phyloP scores from a whole-genome alignment of 371 early-diverging fungal genomes.

The Mortierella sp. region DNA sequence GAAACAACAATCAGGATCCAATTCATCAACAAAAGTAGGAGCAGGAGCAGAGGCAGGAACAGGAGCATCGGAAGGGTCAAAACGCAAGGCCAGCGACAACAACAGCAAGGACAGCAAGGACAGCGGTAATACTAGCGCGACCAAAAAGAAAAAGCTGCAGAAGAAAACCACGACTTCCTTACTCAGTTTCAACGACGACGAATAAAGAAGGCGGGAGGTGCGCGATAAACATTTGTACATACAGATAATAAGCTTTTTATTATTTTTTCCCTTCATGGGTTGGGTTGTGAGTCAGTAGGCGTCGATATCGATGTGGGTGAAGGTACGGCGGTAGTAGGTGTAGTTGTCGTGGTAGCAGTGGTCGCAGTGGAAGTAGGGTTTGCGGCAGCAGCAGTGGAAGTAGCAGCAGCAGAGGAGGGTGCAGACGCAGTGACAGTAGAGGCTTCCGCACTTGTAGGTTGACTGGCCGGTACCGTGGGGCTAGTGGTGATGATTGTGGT shows the following conservation, averaged over 20 bases:
- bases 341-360: neutral
- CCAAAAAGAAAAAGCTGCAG: slow-evolving; percentile 56
- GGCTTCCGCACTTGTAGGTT: neutral
- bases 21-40: neutral
- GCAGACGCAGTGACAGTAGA: neutral
- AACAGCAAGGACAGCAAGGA: neutral
- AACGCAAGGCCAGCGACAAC: slow-evolving; percentile 2
- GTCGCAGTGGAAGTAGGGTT: neutral
- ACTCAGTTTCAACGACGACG: slow-evolving; percentile 50
- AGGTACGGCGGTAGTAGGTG: neutral
- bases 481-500: neutral
- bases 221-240: neutral
- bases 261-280: slow-evolving; percentile 2
- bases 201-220: slow-evolving; percentile 11
- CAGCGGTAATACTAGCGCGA: neutral
- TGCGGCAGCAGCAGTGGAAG: neutral
- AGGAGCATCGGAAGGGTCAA: neutral
- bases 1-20: slow-evolving; percentile 24
- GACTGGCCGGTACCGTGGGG: neutral
- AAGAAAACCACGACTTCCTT: slow-evolving; percentile 30
- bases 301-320: slow-evolving; percentile 11
- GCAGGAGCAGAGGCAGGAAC: neutral
- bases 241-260: slow-evolving; percentile 2
- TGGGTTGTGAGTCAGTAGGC: slow-evolving; percentile 8
- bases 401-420: neutral